phyloP scores from a whole-genome alignment of 768 basidiomycete genomes.

The Hygrocybe coccinea region DNA sequence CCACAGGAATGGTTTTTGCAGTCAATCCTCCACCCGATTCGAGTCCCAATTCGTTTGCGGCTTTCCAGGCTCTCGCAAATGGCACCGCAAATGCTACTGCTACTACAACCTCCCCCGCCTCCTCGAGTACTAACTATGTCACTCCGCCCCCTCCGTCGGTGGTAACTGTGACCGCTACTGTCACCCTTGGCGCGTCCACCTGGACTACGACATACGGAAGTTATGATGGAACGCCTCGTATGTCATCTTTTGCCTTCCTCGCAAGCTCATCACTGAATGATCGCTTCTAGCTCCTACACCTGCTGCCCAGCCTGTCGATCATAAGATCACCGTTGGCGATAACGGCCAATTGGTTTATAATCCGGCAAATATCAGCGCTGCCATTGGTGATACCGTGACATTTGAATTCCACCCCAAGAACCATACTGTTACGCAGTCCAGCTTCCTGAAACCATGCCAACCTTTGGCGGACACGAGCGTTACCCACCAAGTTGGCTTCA shows the following conservation, averaged over 20 bases:
- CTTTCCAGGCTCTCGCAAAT: constrained; percentile 37
- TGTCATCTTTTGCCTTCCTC: not conserved
- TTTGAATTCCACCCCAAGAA: constrained; percentile 23
- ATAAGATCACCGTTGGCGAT: constrained; percentile 16
- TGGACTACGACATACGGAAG: constrained; percentile 28
- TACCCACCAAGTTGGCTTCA: constrained; percentile 20
- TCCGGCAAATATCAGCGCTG: constrained; percentile 17
- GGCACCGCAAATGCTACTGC: constrained; percentile 9
- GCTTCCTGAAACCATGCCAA: constrained; percentile 27
- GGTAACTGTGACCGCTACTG: constrained; percentile 31
- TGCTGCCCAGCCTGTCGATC: constrained; percentile 12
- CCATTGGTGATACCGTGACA: constrained; percentile 21
- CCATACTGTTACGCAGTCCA: constrained; percentile 31
- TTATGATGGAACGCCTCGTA: constrained; percentile 19
- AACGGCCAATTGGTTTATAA: constrained; percentile 14
- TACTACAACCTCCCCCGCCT: not conserved
- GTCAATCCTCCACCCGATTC: constrained; percentile 38
- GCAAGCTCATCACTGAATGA: not conserved
- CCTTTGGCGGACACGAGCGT: constrained; percentile 12
- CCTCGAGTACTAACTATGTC: constrained; percentile 4
- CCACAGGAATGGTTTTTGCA: constrained; percentile 46
- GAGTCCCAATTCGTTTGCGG: constrained; percentile 27
- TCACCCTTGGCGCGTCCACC: constrained; percentile 20
- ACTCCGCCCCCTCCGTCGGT: constrained; percentile 22
- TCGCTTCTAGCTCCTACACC: constrained; percentile 11